These are phyloP conservation scores for Hypomontagnella submonticulosa DNA, from an alignment of 495 filamentous ascomycete species.

Conservation along the genomic window DNA sequence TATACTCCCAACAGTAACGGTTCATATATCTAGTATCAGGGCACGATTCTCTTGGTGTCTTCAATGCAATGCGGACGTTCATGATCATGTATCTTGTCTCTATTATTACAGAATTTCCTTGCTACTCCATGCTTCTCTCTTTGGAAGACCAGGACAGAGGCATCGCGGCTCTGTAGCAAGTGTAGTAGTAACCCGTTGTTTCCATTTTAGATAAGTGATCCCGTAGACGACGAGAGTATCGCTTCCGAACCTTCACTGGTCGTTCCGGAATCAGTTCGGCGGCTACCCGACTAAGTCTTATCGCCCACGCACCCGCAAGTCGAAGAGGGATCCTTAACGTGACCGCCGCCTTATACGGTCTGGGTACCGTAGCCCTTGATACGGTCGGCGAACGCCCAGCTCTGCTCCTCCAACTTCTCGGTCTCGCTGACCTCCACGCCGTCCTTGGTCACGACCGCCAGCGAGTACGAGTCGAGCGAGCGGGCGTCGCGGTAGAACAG, in stretches of 20 bases:
- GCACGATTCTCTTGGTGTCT: constrained; percentile 2
- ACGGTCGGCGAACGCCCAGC: constrained; percentile 94
- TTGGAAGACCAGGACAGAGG: constrained; percentile 5
- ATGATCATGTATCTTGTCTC: constrained; percentile 18
- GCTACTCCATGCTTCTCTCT: constrained; percentile 12
- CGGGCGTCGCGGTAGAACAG: constrained; percentile 97
- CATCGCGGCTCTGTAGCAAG: constrained; percentile 5
- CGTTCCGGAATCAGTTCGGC: no score
- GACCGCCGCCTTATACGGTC: constrained; percentile 59
- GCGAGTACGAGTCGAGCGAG: constrained; percentile 88
- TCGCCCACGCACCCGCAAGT: neutral
- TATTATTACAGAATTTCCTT: constrained; percentile 21
- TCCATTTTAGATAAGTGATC: neutral
- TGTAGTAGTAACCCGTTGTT: constrained; percentile 8
- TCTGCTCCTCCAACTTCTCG: constrained; percentile 79
- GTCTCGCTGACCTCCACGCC: constrained; percentile 84
- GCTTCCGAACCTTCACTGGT: no score
- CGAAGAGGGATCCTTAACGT: neutral
- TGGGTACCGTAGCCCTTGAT: constrained; percentile 71
- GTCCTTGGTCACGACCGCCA: constrained; percentile 87
- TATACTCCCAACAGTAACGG: no score
- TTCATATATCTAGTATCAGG: no score
- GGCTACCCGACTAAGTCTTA: neutral
- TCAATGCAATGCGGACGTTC: constrained; percentile 10
- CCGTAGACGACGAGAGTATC: no score